Base-by-base conservation (phyloP, 345 rosid species). In the Triadica sebifera region DNA sequence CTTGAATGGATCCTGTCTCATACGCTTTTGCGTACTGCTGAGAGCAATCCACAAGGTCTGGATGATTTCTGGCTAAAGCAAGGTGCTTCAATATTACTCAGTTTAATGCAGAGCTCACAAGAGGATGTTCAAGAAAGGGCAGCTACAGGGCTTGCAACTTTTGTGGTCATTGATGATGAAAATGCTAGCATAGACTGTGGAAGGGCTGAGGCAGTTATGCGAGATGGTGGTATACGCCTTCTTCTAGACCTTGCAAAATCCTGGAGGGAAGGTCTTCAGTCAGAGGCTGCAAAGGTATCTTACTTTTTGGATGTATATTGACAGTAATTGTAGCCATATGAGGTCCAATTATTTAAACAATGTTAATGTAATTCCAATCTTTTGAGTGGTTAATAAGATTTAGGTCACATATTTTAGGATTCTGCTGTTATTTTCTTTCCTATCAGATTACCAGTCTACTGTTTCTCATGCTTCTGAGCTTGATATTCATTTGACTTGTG, bases 51-150 rank as follows among this genome's bases (percentile, higher is more conserved):
- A 38, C 74, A 72, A 50, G 84, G 59, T n/a, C 34, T 80, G 34
- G 76, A 78, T 62, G 67, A 38, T 69, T 83, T 80, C 72, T 83
- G 84, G 86, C 74, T 80, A 20, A 83, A 55, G 68, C 78, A 75
- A 75, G 86, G 84, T 29, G 76, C 82, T n/a, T 43, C 78, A 22
- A 25, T 80, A 5, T 67, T 80, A 65, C 78, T 83, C 24, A 72
- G 68, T 65, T 78, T 83, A 72, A 67, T 83, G 80, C 78, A 70
- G 55, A 83, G 86, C 56, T 57, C 80, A 22, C 74, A 80, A 56
- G 74, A 75, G 45, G 84, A 80, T 25, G 84, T 83, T 72, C 86
- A 78, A 67, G 86, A 83, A 81, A 78, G 80, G 69, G 86, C 86
- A 22, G 82, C 84, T 58, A 65, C 78, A 39, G 86, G 78, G 24